phyloP scores from a whole-genome alignment of 768 basidiomycete genomes.

The Sistotremastrum niveocremeum region DNA sequence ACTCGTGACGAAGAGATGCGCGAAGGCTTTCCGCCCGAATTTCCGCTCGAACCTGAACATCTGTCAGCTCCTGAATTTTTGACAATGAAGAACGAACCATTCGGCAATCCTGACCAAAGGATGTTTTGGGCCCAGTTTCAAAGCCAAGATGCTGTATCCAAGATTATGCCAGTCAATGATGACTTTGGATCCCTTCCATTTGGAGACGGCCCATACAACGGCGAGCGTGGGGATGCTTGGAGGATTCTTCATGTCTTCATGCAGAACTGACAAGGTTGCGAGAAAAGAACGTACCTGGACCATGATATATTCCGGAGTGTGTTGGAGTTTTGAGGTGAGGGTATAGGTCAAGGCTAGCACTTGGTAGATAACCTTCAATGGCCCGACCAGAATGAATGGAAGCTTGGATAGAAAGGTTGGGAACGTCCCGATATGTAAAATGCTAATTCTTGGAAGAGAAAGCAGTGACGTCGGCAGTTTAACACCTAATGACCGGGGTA shows the following conservation, averaged over 20 bases:
- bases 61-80: neutral
- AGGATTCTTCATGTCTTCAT: slow-evolving; percentile 55
- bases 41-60: slow-evolving; percentile 59
- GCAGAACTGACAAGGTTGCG: neutral
- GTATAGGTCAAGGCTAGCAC: slow-evolving; percentile 44
- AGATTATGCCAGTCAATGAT: slow-evolving; percentile 99
- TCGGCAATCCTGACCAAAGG: slow-evolving; percentile 60
- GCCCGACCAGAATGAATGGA: slow-evolving; percentile 63
- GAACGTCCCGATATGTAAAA: slow-evolving; percentile 55
- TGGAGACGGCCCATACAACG: slow-evolving; percentile 62
- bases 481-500: slow-evolving; percentile 37
- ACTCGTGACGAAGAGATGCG: slow-evolving; percentile 85
- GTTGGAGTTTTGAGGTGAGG: slow-evolving; percentile 43
- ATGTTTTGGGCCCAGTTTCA: slow-evolving; percentile 62
- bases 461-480: slow-evolving; percentile 63
- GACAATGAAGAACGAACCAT: slow-evolving; percentile 32
- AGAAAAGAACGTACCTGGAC: slow-evolving; percentile 56
- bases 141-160: slow-evolving; percentile 82
- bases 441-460: slow-evolving; percentile 45
- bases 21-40: slow-evolving; percentile 73
- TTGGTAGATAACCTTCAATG: slow-evolving; percentile 70
- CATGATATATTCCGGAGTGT: slow-evolving; percentile 73
- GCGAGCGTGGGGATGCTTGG: slow-evolving; percentile 91
- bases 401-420: slow-evolving; percentile 37
- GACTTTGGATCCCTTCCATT: slow-evolving; percentile 62